Base-by-base conservation (phyloP, 1,284 basidiomycete species). In the Nidula niveotomentosa region DNA sequence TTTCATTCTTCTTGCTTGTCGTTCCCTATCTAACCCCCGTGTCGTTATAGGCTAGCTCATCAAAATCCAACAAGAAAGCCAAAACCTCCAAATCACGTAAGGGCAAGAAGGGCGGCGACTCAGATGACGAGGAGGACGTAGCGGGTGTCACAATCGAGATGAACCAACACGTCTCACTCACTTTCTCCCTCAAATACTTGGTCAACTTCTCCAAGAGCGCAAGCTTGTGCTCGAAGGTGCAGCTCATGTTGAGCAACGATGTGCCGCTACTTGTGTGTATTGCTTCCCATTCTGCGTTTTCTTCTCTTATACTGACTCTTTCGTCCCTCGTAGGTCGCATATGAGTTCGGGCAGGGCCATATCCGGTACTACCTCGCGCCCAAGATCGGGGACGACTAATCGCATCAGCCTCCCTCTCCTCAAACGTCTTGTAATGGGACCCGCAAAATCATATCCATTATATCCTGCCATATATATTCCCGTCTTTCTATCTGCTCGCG, bases 101-200 rank as follows among this genome's bases (percentile, higher is more conserved):
- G 34, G 64, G 74, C 36, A 85, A 85, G 15, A 15, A 10, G 10
- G 72, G 10, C 36, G 84, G 83, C 62, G 80, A 79, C 56, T 71
- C 70, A 3, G 78, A 77, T 1, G 80, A 84, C 37, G 72, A 80
- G 3, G 79, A 78, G 7, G 80, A 80, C 17, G 64, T 66, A 1
- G 68, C 71, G 7, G 81, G 77, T 49, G 90, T 96, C 53, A 73
- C 77, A 59, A 93, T 98, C 67, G 86, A 92, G 72, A 89, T 96
- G 80, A 93, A 94, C 68, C 89, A 92, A 72, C 88, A 93, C 62
- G 96, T 99, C 61, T 88, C 88, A 43, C 80, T 99, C 54, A 98
- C 95, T 1, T 99, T 99, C 78, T 94, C 92, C 37, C 81, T 98
- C 67, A 98, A 99, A 75, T 99, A 99, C 75, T 86, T 99, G 34